These are phyloP conservation scores for Teratosphaeria nubilosa DNA, from an alignment of 2,329 filamentous ascomycete species.

Conservation along the genomic window DNA sequence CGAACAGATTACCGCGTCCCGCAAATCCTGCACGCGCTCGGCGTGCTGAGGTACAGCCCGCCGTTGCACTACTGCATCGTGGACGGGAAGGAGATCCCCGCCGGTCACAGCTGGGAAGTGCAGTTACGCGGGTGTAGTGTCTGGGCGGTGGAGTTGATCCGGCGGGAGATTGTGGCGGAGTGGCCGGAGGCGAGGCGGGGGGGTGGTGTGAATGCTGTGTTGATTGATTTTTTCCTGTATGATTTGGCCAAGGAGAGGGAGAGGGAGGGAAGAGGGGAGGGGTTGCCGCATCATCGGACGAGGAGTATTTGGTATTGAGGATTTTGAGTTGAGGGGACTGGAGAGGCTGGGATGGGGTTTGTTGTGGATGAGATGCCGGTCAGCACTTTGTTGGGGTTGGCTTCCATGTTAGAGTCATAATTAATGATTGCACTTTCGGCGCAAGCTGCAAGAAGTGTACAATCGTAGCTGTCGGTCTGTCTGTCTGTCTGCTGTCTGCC, in stretches of 20 bases:
- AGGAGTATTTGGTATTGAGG: slow-evolving; percentile 85
- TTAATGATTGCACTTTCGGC: too few species aligned
- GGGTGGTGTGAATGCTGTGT: slow-evolving; percentile 61
- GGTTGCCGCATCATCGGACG: slow-evolving; percentile 77
- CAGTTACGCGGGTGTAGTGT: slow-evolving; percentile 89
- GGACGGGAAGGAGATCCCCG: slow-evolving; percentile 53
- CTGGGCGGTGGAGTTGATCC: slow-evolving; percentile 82
- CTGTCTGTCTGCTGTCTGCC: too few species aligned
- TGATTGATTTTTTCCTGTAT: slow-evolving; percentile 97
- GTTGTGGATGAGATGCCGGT: too few species aligned
- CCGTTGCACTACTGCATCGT: slow-evolving; percentile 62
- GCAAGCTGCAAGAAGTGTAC: too few species aligned
- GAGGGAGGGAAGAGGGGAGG: neutral
- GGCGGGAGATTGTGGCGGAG: slow-evolving; percentile 62
- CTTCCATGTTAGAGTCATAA: too few species aligned
- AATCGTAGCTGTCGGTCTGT: too few species aligned
- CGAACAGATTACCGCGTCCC: slow-evolving; percentile 81
- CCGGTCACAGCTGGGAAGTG: slow-evolving; percentile 69
- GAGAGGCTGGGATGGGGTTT: neutral
- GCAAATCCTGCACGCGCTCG: slow-evolving; percentile 77
- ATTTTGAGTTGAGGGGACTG: too few species aligned
- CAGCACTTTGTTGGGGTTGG: too few species aligned
- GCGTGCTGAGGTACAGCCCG: slow-evolving; percentile 77
- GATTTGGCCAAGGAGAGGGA: slow-evolving; percentile 87
- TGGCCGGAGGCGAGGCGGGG: slow-evolving; percentile 52